Evolutionary conservation across 106 monocot species (phyloP).

Genomic region (Platanthera zijinensis): DNA sequence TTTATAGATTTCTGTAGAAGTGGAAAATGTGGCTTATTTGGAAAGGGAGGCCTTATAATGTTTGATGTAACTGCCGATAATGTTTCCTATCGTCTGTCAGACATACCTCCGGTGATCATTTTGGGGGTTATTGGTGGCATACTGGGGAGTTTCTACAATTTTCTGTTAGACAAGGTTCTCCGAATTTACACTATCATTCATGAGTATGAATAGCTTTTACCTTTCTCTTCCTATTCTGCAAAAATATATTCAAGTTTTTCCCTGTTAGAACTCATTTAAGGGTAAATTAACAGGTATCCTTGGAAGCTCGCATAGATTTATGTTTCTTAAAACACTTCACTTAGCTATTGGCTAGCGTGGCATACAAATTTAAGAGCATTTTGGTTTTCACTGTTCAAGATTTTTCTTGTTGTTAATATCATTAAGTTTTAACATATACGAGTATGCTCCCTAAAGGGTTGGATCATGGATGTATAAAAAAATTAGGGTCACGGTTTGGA

Average conservation of each 20-base stretch:
- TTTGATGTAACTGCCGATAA: slow-evolving; percentile 57
- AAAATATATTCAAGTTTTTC: not conserved
- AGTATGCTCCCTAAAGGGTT: too few relatives aligned
- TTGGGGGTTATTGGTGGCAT: slow-evolving; percentile 69
- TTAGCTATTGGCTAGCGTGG: too few relatives aligned
- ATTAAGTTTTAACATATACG: too few relatives aligned
- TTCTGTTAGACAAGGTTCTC: slow-evolving; percentile 47
- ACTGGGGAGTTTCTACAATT: slow-evolving; percentile 73
- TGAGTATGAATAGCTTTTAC: slow-evolving; percentile 30
- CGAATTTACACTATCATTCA: slow-evolving; percentile 52
- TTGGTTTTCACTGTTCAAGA: too few relatives aligned
- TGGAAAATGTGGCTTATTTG: slow-evolving; percentile 75
- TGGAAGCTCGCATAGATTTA: too few relatives aligned
- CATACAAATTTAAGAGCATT: too few relatives aligned
- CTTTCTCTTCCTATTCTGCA: not conserved
- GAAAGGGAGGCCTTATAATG: slow-evolving; percentile 85
- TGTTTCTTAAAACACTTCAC: too few relatives aligned
- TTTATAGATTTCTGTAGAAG: slow-evolving; percentile 65
- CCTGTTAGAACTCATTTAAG: too few relatives aligned
- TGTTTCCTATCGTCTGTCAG: slow-evolving; percentile 42
- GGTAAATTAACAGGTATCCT: too few relatives aligned
- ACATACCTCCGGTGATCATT: slow-evolving; percentile 59
- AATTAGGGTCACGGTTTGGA: too few relatives aligned
- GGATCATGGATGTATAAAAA: too few relatives aligned
- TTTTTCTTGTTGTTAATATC: too few relatives aligned